Evolutionary conservation across 1,139 yeast species (phyloP).

Genomic region (Protomyces inundatus): DNA sequence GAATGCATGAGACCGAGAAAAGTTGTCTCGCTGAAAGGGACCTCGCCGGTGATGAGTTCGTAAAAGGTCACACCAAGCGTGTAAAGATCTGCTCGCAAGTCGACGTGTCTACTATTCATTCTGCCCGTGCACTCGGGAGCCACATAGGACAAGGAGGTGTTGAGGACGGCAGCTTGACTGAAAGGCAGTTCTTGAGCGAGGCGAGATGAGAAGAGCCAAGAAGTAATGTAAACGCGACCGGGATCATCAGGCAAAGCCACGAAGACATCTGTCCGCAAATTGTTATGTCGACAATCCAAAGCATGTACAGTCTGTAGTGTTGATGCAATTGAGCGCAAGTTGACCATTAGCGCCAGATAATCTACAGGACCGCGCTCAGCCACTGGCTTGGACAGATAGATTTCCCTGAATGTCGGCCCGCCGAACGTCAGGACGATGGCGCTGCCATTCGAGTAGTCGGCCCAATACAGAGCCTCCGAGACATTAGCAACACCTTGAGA

Average conservation of each 20-base stretch:
- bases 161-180: neutral
- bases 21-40: constrained; percentile 13
- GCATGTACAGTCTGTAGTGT: neutral
- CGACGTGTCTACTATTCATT: constrained; percentile 11
- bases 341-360: neutral
- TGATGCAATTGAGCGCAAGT: neutral
- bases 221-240: neutral
- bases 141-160: constrained; percentile 13
- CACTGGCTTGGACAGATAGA: neutral
- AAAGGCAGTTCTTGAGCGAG: constrained; percentile 5
- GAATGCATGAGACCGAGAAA: constrained; percentile 17
- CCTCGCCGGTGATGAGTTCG: constrained; percentile 5
- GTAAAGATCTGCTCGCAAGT: constrained; percentile 22
- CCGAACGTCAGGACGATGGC: neutral
- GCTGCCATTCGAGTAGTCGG: neutral
- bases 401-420: neutral
- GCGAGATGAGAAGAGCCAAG: constrained; percentile 18
- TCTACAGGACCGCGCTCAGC: neutral
- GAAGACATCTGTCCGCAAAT: constrained; percentile 16
- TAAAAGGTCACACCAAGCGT: constrained; percentile 25
- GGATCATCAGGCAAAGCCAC: neutral
- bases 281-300: constrained; percentile 10
- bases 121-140: constrained; percentile 27
- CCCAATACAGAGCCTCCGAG: neutral
- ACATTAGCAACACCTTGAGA: neutral